Evolutionary conservation across 2,329 filamentous ascomycete species (phyloP).

Genomic region (Sporothrix brunneoviolacea): DNA sequence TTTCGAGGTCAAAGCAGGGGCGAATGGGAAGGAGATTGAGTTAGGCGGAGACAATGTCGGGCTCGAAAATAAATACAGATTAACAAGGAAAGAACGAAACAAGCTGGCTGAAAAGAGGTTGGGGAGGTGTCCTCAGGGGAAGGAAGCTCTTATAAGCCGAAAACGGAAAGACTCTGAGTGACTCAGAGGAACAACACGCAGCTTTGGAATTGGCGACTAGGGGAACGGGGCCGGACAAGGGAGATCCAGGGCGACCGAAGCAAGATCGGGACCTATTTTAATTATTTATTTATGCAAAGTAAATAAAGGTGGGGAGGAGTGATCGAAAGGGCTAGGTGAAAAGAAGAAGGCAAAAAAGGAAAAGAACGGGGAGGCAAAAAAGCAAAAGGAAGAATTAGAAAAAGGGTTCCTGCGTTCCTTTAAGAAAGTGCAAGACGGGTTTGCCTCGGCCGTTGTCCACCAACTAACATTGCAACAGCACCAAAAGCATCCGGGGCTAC

Average conservation of each 20-base stretch:
- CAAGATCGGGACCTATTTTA: not conserved
- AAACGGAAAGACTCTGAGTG: not conserved
- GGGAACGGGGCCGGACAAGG: not conserved
- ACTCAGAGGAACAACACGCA: conserved; percentile 4
- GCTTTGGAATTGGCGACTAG: no score
- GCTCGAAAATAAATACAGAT: no score
- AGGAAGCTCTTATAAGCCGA: conserved; percentile 2
- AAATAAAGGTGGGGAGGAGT: not conserved
- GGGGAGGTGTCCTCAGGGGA: not conserved
- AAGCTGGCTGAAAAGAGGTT: not conserved
- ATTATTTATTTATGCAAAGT: not conserved
- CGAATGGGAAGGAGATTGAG: not conserved
- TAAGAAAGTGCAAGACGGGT: no score
- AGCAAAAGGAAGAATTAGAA: not conserved
- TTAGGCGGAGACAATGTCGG: no score
- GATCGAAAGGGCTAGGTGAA: not conserved
- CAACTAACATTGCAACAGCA: no score
- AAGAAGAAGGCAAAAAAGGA: conserved; percentile 1
- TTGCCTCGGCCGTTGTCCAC: no score
- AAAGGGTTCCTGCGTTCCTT: no score
- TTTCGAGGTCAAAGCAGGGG: not conserved
- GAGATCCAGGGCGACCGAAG: not conserved
- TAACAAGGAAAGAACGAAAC: not conserved
- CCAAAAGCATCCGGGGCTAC: no score
- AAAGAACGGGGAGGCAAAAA: not conserved